These are phyloP conservation scores for Chlorencoelia australis DNA, from an alignment of 2,329 filamentous ascomycete species.

Conservation along the genomic window DNA sequence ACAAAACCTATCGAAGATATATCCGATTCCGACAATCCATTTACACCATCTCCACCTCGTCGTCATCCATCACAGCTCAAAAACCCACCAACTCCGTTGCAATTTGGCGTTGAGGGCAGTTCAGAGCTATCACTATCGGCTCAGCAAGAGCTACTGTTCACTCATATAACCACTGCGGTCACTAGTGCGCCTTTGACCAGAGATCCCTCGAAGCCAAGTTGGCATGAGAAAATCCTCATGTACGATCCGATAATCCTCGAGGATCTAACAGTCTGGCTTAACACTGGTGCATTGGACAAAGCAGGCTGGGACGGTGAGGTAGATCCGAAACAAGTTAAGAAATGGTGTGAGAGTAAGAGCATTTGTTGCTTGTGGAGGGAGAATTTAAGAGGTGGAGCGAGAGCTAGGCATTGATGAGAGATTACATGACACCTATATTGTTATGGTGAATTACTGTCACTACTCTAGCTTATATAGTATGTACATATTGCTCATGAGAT, in stretches of 20 bases:
- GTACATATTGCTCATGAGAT: background rate
- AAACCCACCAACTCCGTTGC: conserved; percentile 11
- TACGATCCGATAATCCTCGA: conserved; percentile 88
- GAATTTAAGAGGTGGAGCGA: conserved; percentile 20
- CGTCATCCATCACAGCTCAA: conserved; percentile 14
- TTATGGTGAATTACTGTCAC: too few relatives aligned
- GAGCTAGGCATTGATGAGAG: conserved; percentile 20
- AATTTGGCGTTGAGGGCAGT: conserved; percentile 9
- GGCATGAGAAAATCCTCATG: conserved; percentile 88
- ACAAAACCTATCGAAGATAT: conserved; percentile 35
- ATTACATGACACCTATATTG: too few relatives aligned
- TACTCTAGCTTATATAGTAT: background rate
- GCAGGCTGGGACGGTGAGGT: conserved; percentile 59
- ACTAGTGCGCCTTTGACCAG: conserved; percentile 38
- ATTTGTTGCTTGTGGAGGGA: conserved; percentile 68
- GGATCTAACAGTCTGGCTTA: conserved; percentile 76
- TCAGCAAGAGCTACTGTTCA: conserved; percentile 38
- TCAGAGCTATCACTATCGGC: conserved; percentile 26
- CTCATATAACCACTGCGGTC: conserved; percentile 45
- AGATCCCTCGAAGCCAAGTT: conserved; percentile 49
- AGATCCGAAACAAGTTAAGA: conserved; percentile 57
- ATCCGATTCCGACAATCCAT: conserved; percentile 35
- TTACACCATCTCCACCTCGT: conserved; percentile 21
- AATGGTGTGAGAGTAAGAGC: conserved; percentile 82
- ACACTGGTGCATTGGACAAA: conserved; percentile 53